Evolutionary conservation across 176 grass and related monocot genomes (phyloP), one percentile per base, ranked within the genome.

Genomic region (Pharus latifolius): DNA sequence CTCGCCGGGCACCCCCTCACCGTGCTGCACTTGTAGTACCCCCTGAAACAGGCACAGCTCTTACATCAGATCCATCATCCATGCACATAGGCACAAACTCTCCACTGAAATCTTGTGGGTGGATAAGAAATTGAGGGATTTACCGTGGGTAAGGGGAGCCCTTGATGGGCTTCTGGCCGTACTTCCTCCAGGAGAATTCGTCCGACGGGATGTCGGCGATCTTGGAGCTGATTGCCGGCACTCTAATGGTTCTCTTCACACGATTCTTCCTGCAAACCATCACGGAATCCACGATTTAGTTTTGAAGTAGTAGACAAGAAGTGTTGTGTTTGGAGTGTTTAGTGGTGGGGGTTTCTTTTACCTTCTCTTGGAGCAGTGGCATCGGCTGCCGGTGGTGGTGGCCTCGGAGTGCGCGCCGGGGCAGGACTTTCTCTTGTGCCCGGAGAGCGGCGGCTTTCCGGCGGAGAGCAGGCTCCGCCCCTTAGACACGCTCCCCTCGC

Each of bases 101-200:
- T 16, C 3, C 13, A 3, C 19, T 9, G 22, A 7, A n/a, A n/a
- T 54, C 26, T 54, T 20, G 15, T 7, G 53, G 5, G 0, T 10
- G 1, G 7, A 24, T 11, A 18, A 55, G 38, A 43, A 25, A 52
- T 33, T 0, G 12, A 11, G 11, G 7, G n/a, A 43, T 51, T 65
- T 85, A 98, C 94, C 94, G 71, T 2, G 90, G 94, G 62, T 88
- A 88, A 10, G 94, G 94, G 51, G 94, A 98, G 25, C 94, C 94
- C 43, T 98, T 98, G 90, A 98, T 98, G 49, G 94, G 94, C 67
- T 98, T 98, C 75, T 98, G 94, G 12, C 94, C 94, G 66, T 98
- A 98, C 78, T 98, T 98, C 62, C 94, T 78, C 94, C 94, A 98
- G 2, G 94, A 98, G 78, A 85, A 93, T 63, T 98, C 90, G 72